Evolutionary conservation across 768 basidiomycete genomes (phyloP).

Genomic region (Lanmaoa rubissima): DNA sequence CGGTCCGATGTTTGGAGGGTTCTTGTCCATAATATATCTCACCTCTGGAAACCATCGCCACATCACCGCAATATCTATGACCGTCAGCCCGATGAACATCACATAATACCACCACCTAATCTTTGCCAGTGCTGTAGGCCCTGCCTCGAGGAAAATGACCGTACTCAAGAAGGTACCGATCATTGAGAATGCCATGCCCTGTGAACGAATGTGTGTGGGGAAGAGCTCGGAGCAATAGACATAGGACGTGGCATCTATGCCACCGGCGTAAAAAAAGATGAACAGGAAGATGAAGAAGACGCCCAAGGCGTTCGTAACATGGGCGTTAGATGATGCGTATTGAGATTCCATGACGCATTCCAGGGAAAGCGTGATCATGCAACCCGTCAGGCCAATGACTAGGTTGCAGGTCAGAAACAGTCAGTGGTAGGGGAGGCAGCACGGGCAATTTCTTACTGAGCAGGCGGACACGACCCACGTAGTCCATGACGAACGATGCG

Average conservation of each 20-base stretch:
- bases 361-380: background rate
- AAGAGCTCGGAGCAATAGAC: slow-evolving; percentile 6
- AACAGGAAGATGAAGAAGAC: background rate
- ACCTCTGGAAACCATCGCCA: background rate
- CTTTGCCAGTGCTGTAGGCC: background rate
- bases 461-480: background rate
- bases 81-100: background rate
- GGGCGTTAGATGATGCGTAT: background rate
- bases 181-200: slow-evolving; percentile 2
- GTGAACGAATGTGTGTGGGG: background rate
- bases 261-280: background rate
- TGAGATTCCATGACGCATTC: background rate
- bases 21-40: background rate
- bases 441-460: background rate
- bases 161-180: background rate
- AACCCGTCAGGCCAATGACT: background rate
- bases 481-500: background rate
- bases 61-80: background rate
- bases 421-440: background rate
- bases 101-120: background rate
- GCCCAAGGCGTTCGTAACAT: background rate
- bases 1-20: background rate
- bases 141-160: background rate
- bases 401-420: background rate
- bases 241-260: background rate